Percentiles rank a stretch among this genome's conserved stretches.
phyloP scores from a whole-genome alignment of 768 basidiomycete species.

The Leccinum arenicola region DNA sequence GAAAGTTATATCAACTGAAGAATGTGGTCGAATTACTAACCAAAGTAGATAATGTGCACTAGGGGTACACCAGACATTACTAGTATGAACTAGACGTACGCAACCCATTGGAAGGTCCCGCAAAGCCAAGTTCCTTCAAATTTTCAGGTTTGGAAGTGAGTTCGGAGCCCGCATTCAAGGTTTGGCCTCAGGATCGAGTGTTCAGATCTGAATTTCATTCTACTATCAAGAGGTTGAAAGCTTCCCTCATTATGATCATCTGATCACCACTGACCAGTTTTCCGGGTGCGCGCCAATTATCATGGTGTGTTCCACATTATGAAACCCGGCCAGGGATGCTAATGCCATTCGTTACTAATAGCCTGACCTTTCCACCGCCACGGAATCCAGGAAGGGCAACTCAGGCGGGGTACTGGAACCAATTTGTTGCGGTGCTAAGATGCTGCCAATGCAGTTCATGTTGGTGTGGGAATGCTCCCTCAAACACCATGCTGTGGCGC shows the following conservation, averaged over 20 bases:
- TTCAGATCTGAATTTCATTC: background rate
- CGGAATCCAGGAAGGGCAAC: background rate
- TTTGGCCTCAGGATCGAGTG: no score
- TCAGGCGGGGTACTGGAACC: background rate
- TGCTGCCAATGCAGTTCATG: background rate
- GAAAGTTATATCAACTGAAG: background rate
- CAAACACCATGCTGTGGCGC: conserved; percentile 2
- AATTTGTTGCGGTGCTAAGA: background rate
- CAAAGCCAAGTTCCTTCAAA: background rate
- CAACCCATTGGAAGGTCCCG: background rate
- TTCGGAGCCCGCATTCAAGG: no score
- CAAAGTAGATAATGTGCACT: background rate
- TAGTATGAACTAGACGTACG: background rate
- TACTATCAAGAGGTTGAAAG: background rate
- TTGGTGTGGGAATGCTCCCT: background rate
- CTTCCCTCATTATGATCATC: background rate
- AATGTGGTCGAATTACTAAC: background rate
- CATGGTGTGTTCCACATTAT: background rate
- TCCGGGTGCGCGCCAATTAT: background rate
- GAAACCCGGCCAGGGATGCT: background rate
- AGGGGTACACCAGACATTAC: no score
- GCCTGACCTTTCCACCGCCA: background rate
- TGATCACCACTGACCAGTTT: background rate
- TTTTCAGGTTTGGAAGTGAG: background rate
- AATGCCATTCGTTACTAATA: background rate